Evolutionary conservation across 1,284 basidiomycete species (phyloP).

Genomic region (Volvariella volvacea): DNA sequence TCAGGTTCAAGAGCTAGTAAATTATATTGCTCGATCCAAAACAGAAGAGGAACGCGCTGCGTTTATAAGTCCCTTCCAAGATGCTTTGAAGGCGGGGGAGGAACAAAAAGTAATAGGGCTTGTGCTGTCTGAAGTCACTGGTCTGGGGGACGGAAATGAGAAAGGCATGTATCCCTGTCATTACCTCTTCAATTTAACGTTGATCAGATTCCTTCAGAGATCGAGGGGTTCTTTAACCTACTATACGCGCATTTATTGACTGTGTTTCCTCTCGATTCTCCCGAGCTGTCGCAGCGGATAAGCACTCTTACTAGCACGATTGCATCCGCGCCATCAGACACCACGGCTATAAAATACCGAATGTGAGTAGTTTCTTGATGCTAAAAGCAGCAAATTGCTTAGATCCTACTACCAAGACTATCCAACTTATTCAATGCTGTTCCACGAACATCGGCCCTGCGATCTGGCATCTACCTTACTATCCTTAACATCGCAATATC

Average conservation of each 20-base stretch:
- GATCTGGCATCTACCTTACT: conserved; percentile 58
- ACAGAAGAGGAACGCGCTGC: conserved; percentile 63
- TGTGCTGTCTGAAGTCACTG: conserved; percentile 56
- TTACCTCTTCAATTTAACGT: neutral
- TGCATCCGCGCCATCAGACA: conserved; percentile 45
- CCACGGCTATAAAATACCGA: conserved; percentile 57
- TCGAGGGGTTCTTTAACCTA: conserved; percentile 84
- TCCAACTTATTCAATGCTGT: conserved; percentile 86
- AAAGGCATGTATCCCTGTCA: conserved; percentile 48
- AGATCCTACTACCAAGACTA: conserved; percentile 40
- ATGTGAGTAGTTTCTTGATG: conserved; percentile 51
- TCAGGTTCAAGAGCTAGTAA: conserved; percentile 75
- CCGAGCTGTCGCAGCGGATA: conserved; percentile 48
- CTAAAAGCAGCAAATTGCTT: too few relatives aligned
- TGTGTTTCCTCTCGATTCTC: conserved; percentile 45
- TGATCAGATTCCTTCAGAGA: conserved; percentile 39
- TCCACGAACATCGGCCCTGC: conserved; percentile 62
- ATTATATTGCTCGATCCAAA: conserved; percentile 64
- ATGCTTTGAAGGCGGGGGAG: conserved; percentile 44
- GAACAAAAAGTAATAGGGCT: conserved; percentile 48
- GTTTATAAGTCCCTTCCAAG: conserved; percentile 63
- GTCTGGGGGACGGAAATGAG: conserved; percentile 68
- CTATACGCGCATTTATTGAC: conserved; percentile 64
- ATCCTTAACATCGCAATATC: conserved; percentile 61
- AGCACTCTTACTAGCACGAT: conserved; percentile 49